phyloP scores from a whole-genome alignment of 495 filamentous ascomycete genomes.

The Hyaloscypha bicolor region DNA sequence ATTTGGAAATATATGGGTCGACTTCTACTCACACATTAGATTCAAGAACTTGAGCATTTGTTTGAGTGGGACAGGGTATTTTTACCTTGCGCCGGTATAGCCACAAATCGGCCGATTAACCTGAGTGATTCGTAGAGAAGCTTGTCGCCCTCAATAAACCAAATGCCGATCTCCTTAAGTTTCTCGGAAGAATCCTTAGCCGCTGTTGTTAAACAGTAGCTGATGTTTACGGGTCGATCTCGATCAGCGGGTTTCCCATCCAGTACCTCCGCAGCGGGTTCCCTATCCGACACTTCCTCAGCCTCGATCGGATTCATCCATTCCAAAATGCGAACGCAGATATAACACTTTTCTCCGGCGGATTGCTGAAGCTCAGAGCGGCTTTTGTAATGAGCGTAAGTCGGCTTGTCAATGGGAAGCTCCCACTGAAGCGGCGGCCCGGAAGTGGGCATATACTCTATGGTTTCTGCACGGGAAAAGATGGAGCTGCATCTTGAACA shows the following conservation, averaged over 20 bases:
- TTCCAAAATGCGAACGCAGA: slow-evolving; percentile 6
- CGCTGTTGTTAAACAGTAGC: slow-evolving; percentile 4
- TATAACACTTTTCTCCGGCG: slow-evolving; percentile 9
- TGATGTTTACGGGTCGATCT: slow-evolving; percentile 9
- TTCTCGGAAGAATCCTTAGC: slow-evolving; percentile 1
- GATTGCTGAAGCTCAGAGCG: slow-evolving; percentile 5
- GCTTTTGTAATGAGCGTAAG: slow-evolving; percentile 6
- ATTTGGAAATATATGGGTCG: too few species aligned
- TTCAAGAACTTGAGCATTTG: too few species aligned
- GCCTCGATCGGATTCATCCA: background rate
- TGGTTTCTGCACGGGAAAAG: too few species aligned
- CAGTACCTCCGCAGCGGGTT: background rate
- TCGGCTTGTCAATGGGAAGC: slow-evolving; percentile 10
- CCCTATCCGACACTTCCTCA: slow-evolving; percentile 2
- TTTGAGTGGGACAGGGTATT: background rate
- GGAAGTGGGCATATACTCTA: too few species aligned
- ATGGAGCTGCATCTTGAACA: too few species aligned
- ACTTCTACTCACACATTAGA: too few species aligned
- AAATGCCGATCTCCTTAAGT: slow-evolving; percentile 9
- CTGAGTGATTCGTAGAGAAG: background rate
- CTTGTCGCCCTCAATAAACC: slow-evolving; percentile 12
- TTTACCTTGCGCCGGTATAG: slow-evolving; percentile 1
- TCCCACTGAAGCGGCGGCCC: too few species aligned
- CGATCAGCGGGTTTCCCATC: slow-evolving; percentile 3
- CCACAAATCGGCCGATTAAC: slow-evolving; percentile 10